These are phyloP conservation scores for Phlebopus sp. DNA, from an alignment of 1,284 basidiomycete species.

Conservation along the genomic window DNA sequence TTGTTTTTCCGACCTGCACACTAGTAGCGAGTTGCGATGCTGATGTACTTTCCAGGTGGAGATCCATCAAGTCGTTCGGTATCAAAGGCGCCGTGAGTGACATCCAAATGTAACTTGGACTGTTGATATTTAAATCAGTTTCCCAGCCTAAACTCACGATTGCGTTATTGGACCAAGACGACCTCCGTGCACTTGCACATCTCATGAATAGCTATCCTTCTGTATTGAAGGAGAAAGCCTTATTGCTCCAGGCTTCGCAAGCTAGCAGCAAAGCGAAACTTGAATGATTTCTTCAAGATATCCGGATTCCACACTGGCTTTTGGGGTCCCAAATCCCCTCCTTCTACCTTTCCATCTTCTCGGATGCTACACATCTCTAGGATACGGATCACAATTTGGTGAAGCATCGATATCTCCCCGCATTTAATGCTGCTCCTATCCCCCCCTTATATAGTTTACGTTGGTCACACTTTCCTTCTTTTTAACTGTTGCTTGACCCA, in stretches of 20 bases:
- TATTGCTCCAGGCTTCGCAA: conserved; percentile 37
- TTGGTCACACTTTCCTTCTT: background rate
- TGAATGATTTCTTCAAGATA: background rate
- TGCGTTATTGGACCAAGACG: conserved; percentile 77
- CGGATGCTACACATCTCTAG: conserved; percentile 1
- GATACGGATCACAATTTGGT: conserved; percentile 1
- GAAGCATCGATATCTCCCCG: conserved; percentile 3
- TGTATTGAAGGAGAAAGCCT: conserved; percentile 75
- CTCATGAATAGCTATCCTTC: conserved; percentile 85
- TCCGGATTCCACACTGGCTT: background rate
- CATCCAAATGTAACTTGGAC: background rate
- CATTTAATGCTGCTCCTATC: conserved; percentile 3
- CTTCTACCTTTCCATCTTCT: conserved; percentile 1
- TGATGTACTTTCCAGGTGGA: conserved; percentile 50
- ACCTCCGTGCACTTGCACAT: conserved; percentile 78
- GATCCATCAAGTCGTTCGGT: conserved; percentile 75
- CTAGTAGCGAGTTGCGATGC: background rate
- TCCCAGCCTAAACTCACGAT: conserved; percentile 78
- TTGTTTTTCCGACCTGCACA: conserved; percentile 26
- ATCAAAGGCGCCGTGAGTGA: conserved; percentile 71
- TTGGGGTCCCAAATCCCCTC: no score
- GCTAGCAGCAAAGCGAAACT: conserved; percentile 24
- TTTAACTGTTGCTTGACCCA: background rate
- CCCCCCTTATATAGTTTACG: background rate
- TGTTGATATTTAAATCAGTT: conserved; percentile 6